phyloP scores from a whole-genome alignment of 345 rosid genomes.

The Dovyalis caffra region DNA sequence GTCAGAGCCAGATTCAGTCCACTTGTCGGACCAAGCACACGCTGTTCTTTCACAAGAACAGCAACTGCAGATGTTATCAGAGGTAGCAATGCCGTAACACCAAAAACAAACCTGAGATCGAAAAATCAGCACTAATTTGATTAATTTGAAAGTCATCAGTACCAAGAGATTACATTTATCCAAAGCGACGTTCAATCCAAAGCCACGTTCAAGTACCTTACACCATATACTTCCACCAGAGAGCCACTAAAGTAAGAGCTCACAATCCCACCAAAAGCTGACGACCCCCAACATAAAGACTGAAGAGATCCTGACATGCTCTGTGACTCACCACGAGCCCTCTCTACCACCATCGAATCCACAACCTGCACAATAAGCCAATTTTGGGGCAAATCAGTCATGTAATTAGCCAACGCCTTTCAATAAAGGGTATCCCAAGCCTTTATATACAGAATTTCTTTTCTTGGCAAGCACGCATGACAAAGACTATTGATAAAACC shows the following conservation, averaged over 20 bases:
- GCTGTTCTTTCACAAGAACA: conserved; percentile 85
- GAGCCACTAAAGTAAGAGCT: conserved; percentile 97
- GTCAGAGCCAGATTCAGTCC: conserved; percentile 39
- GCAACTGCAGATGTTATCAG: conserved; percentile 89
- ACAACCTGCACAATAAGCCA: conserved; percentile 60
- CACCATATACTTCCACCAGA: conserved; percentile 84
- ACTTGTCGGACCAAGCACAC: conserved; percentile 41
- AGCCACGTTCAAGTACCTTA: conserved; percentile 49
- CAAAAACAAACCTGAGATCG: conserved; percentile 85
- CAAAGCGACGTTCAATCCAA: conserved; percentile 10
- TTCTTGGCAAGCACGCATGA: background rate
- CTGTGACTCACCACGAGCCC: conserved; percentile 98
- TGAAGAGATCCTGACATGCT: conserved; percentile 88
- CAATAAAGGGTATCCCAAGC: background rate
- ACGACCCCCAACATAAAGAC: conserved; percentile 97
- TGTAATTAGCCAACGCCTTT: background rate
- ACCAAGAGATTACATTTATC: background rate
- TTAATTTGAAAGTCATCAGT: conserved; percentile 1
- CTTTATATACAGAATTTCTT: background rate
- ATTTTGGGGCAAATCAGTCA: background rate
- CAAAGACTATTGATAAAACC: background rate
- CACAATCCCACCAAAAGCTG: conserved; percentile 96
- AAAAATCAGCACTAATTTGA: conserved; percentile 15
- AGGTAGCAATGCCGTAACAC: conserved; percentile 85
- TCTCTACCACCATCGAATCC: conserved; percentile 98